Conservation (phyloP, 345 rosid species). For the Eutrema heterophyllum region DNA sequence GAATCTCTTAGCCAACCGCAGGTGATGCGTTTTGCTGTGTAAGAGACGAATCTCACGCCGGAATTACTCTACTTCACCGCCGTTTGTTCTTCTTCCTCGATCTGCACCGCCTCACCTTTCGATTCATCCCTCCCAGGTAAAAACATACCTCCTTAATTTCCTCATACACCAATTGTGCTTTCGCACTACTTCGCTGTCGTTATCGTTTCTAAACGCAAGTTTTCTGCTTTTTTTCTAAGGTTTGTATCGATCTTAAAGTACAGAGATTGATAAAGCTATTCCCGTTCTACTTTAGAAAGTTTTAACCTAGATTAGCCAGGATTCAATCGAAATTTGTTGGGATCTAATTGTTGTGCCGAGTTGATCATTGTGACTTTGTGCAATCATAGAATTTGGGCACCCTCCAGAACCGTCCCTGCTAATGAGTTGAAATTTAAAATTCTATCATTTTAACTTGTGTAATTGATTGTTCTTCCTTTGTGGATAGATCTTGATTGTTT, state of each 20-base stretch:
- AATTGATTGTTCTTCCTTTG: background rate
- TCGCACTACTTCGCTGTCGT: background rate
- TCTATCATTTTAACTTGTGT: background rate
- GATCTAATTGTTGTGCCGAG: background rate
- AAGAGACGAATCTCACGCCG: constrained; percentile 18
- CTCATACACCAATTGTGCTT: background rate
- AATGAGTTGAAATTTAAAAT: background rate
- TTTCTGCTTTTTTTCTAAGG: too few relatives aligned
- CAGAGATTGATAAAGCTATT: background rate
- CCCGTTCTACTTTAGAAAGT: background rate
- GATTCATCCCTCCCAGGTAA: background rate
- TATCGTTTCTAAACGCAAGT: background rate
- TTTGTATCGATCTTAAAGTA: constrained; percentile 4
- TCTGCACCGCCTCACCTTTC: background rate
- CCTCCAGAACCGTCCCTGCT: background rate
- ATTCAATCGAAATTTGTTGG: constrained; percentile 4
- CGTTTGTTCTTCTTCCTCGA: constrained; percentile 16
- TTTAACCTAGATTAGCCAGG: background rate
- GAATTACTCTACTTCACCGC: constrained; percentile 15
- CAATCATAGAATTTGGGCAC: background rate
- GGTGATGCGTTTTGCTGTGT: constrained; percentile 14
- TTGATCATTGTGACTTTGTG: background rate
- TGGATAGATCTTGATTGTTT: background rate
- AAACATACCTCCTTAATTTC: background rate
- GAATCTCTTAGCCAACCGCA: constrained; percentile 12